phyloP scores from a whole-genome alignment of 768 basidiomycete species.

The Mycena latifolia region DNA sequence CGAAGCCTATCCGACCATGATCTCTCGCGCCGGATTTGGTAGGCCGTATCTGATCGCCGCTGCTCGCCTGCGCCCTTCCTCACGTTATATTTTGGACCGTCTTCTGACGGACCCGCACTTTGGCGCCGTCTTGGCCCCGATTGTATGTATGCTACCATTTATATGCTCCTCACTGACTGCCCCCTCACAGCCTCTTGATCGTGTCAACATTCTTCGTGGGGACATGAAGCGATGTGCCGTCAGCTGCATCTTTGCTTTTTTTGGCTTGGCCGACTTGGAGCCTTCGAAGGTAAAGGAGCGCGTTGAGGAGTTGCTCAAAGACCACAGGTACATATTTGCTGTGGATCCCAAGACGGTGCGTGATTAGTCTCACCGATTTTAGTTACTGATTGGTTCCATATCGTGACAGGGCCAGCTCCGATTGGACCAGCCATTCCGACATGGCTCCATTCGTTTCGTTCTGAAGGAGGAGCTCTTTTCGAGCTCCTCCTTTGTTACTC shows the following conservation, averaged over 20 bases:
- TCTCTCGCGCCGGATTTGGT: slow-evolving; percentile 6
- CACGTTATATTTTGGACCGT: neutral
- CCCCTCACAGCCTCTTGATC: neutral
- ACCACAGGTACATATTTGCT: slow-evolving; percentile 23
- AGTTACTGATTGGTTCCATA: neutral
- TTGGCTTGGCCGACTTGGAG: neutral
- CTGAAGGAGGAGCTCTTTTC: slow-evolving; percentile 18
- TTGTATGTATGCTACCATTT: neutral
- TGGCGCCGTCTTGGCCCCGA: slow-evolving; percentile 4
- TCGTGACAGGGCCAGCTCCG: neutral
- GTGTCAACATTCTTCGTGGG: slow-evolving; percentile 19
- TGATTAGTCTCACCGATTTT: neutral
- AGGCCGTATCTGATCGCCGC: neutral
- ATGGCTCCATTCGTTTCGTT: neutral
- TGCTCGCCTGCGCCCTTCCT: neutral
- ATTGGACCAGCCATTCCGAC: neutral
- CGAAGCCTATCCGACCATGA: neutral
- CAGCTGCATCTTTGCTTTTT: neutral
- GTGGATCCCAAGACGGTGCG: neutral
- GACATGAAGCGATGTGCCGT: slow-evolving; percentile 3
- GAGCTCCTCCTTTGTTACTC: neutral
- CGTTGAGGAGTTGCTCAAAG: slow-evolving; percentile 18
- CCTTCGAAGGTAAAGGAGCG: neutral
- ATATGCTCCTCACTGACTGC: neutral
- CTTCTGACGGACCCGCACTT: slow-evolving; percentile 1